These are phyloP conservation scores for Xylaria scruposa DNA, from an alignment of 495 filamentous ascomycete genomes.

Conservation along the genomic window DNA sequence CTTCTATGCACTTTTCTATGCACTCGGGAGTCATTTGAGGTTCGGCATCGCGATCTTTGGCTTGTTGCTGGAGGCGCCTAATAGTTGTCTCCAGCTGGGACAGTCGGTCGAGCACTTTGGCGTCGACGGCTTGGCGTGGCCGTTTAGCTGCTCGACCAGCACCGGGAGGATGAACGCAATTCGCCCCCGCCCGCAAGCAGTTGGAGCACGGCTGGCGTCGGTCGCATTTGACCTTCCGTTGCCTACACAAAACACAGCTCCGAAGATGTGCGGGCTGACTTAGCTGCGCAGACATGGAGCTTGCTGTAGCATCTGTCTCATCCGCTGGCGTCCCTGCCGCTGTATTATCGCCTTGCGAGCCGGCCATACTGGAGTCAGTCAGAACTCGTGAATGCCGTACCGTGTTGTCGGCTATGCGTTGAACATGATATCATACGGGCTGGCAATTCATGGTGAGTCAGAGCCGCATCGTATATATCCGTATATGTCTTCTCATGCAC, in stretches of 20 bases:
- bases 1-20: background rate
- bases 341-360: conserved; percentile 10
- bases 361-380: conserved; percentile 1
- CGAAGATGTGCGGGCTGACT: conserved; percentile 23
- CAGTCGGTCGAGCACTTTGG: conserved; percentile 27
- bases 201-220: conserved; percentile 29
- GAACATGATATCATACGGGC: background rate
- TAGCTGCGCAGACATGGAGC: background rate
- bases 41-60: conserved; percentile 13
- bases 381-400: background rate
- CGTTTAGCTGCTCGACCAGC: conserved; percentile 29
- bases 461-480: background rate
- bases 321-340: background rate
- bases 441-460: conserved; percentile 6
- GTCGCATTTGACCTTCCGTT: conserved; percentile 33
- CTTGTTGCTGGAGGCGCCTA: conserved; percentile 23
- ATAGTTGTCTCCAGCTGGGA: conserved; percentile 28
- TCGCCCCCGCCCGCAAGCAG: conserved; percentile 23
- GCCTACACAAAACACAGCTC: conserved; percentile 31
- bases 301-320: background rate
- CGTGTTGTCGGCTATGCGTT: background rate
- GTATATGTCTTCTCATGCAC: background rate
- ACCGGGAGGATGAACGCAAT: conserved; percentile 26
- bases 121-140: conserved; percentile 24
- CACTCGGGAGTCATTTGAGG: background rate